Evolutionary conservation across 306 rosid genomes (phyloP).

Genomic region (Cucumis cinereus): DNA sequence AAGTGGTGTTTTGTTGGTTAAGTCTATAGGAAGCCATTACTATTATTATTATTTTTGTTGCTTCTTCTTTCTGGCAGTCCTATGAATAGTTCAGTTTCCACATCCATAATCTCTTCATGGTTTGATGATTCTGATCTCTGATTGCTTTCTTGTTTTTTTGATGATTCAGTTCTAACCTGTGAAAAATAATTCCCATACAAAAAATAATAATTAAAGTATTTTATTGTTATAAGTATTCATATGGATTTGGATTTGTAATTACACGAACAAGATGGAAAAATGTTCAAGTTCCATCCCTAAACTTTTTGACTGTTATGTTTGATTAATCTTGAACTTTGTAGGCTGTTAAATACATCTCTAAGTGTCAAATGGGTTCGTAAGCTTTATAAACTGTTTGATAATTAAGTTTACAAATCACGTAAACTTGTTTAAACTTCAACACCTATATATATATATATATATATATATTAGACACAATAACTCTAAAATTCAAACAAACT

Average conservation of each 20-base stretch:
- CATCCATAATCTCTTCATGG: constrained; percentile 16
- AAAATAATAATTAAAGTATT: not conserved
- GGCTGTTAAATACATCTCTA: not conserved
- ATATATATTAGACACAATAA: too few species aligned
- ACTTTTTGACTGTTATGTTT: not conserved
- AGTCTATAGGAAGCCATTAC: not conserved
- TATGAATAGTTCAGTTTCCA: constrained; percentile 71
- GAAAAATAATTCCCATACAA: not conserved
- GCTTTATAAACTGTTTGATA: not conserved
- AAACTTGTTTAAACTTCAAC: too few species aligned
- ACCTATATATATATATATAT: too few species aligned
- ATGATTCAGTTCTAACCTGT: constrained; percentile 6
- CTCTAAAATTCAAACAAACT: too few species aligned
- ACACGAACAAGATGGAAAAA: not conserved
- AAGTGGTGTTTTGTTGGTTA: not conserved
- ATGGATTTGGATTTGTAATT: not conserved
- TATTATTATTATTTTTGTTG: not conserved
- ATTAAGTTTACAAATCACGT: not conserved
- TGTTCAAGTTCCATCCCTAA: not conserved
- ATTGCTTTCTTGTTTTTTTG: not conserved
- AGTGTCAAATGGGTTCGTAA: not conserved
- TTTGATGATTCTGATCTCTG: constrained; percentile 5
- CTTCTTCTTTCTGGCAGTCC: constrained; percentile 41
- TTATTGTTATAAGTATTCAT: not conserved
- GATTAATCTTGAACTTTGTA: not conserved